phyloP scores from a whole-genome alignment of 306 rosid genomes.

The Heteromeles arbutifolia region DNA sequence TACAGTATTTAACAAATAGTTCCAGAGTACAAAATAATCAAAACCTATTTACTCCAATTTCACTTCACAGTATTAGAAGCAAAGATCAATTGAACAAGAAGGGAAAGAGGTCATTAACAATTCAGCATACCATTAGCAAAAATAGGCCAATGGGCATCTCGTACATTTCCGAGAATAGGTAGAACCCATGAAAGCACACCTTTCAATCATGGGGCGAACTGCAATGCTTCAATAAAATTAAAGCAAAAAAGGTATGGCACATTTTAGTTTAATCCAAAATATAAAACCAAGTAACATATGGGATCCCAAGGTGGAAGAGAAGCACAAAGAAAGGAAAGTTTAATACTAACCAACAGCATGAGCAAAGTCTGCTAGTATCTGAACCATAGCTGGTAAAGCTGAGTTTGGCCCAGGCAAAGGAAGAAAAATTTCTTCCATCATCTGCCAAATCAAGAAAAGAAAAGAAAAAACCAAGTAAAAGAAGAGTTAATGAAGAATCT shows the following conservation, averaged over 20 bases:
- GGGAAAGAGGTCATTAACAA: conserved; percentile 12
- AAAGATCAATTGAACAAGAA: not conserved
- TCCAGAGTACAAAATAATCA: not conserved
- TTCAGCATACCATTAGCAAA: conserved; percentile 76
- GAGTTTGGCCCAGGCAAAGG: conserved; percentile 81
- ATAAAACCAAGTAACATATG: not conserved
- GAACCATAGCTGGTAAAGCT: conserved; percentile 85
- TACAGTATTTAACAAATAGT: not conserved
- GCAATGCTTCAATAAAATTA: conserved; percentile 54
- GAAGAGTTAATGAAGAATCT: not conserved
- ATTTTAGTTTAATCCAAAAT: conserved; percentile 21
- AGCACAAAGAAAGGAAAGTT: conserved; percentile 13
- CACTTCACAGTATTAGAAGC: not conserved
- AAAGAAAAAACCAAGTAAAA: not conserved
- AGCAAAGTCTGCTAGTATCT: conserved; percentile 90
- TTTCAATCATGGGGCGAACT: conserved; percentile 86
- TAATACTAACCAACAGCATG: conserved; percentile 62
- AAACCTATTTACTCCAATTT: not conserved
- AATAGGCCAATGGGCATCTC: conserved; percentile 74
- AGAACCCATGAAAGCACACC: conserved; percentile 88
- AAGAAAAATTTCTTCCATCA: conserved; percentile 92
- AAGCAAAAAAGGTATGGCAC: conserved; percentile 17
- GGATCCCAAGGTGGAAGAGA: not conserved
- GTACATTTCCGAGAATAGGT: conserved; percentile 91
- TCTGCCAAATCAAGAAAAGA: conserved; percentile 50